phyloP scores from a whole-genome alignment of 2,329 filamentous ascomycete genomes.

The Parastagonospora nodorum region DNA sequence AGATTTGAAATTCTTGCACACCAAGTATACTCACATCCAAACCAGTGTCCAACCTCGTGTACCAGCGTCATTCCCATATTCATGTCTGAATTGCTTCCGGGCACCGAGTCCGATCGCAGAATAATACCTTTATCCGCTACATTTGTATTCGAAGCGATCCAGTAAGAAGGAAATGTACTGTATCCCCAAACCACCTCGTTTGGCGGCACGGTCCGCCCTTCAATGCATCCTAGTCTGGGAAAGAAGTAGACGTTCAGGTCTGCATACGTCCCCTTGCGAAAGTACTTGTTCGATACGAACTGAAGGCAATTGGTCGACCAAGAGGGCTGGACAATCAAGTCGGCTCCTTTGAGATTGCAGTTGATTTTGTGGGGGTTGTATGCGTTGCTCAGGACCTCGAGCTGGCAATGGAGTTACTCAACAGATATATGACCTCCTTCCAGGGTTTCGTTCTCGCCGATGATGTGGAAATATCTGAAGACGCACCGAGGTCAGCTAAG shows the following conservation, averaged over 20 bases:
- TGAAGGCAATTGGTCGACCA: slow-evolving; percentile 4
- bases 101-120: slow-evolving; percentile 22
- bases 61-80: slow-evolving; percentile 32
- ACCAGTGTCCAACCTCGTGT: slow-evolving; percentile 43
- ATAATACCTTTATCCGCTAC: slow-evolving; percentile 22
- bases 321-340: slow-evolving; percentile 15
- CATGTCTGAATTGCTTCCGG: slow-evolving; percentile 16
- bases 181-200: not conserved
- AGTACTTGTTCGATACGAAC: slow-evolving; percentile 13
- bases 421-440: not conserved
- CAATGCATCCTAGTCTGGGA: slow-evolving; percentile 6
- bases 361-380: slow-evolving; percentile 19
- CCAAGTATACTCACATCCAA: slow-evolving; percentile 21
- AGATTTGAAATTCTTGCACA: not conserved
- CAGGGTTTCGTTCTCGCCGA: not conserved
- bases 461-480: not conserved
- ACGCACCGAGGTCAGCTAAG: not conserved
- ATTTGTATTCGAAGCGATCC: not conserved
- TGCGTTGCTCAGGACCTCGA: slow-evolving; percentile 14
- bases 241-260: slow-evolving; percentile 36
- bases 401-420: not conserved
- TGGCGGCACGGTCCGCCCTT: not conserved
- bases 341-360: slow-evolving; percentile 15
- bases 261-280: slow-evolving; percentile 29
- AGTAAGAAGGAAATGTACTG: not conserved